Evolutionary conservation across 2,329 filamentous ascomycete species (phyloP), one percentile per base, ranked within the genome.

Genomic region (Aspergillus sergii): DNA sequence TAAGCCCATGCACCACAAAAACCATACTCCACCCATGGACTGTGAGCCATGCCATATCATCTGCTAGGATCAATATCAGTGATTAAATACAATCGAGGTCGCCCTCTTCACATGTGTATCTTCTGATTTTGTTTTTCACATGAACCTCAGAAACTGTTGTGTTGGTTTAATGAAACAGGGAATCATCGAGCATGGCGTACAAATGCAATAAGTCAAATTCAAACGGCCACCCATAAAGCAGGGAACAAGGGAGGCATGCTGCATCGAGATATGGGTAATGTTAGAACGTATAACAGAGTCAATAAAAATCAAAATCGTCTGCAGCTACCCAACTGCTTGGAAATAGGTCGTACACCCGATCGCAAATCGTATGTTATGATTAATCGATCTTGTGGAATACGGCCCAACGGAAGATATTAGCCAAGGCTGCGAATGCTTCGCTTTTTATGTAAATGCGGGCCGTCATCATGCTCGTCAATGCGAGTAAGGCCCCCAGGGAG

Each of bases 381-480:
- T 9, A 3, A 21, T n/a, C 3, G 28, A 50, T 11, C 26, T 10
- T 16, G n/a, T 32, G 28, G n/a, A n/a, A 30, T 50, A 26, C 26
- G 43, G 43, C 43, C 21, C 12, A 23, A 46, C 12, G 7, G 23
- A 51, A 0, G 28, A 21, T 51, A 32, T 72, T 68, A 78, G 28
- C 68, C 73, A 50, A 81, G 68, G 32, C 78, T 79, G 62, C 81
- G 79, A 57, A 83, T 81, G 61, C 80, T 83, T 62, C 79, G 75
- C 67, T 83, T 83, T 72, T 81, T 82, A 63, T 69, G 77, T 62
- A 82, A 66, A 39, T 76, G 75, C 59, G 78, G 78, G 59, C 70
- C 71, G 66, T 81, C 79, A 21, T 75, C 71, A 54, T 79, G 76
- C 54, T 82, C 80, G 54, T 80, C 77, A 53, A 83, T 81, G 12